A percentile compares a stretch with the other conserved stretches of the same genome.
These are phyloP conservation scores for Fusarium duplospermum DNA, from an alignment of 2,329 filamentous ascomycete genomes.

Conservation along the genomic window DNA sequence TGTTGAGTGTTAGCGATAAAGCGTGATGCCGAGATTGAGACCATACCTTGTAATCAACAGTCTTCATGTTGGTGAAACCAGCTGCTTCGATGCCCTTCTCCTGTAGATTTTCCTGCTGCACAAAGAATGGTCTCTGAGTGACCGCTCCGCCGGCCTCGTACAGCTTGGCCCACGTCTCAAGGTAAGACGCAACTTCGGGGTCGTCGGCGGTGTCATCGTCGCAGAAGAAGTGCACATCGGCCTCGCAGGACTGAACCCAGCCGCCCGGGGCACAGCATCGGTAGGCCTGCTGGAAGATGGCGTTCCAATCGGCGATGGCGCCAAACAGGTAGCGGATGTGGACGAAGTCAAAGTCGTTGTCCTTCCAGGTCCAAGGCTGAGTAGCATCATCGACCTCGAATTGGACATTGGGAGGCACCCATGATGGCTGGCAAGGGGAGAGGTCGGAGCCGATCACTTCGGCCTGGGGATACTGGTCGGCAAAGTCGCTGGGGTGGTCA, in stretches of 20 bases:
- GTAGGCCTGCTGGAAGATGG: constrained; percentile 31
- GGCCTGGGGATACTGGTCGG: constrained; percentile 26
- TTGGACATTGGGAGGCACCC: constrained; percentile 37
- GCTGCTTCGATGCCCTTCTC: constrained; percentile 31
- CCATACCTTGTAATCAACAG: constrained; percentile 33
- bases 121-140: constrained; percentile 26
- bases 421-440: constrained; percentile 36
- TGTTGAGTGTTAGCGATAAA: constrained; percentile 6
- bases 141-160: constrained; percentile 17
- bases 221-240: constrained; percentile 31
- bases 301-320: constrained; percentile 30
- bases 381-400: constrained; percentile 39
- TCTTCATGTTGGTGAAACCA: constrained; percentile 32
- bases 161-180: constrained; percentile 23
- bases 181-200: constrained; percentile 15
- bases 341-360: constrained; percentile 35
- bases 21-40: not conserved
- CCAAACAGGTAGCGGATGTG: constrained; percentile 40
- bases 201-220: constrained; percentile 35
- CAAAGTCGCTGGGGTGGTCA: constrained; percentile 29
- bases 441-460: constrained; percentile 38
- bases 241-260: constrained; percentile 36
- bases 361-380: constrained; percentile 34
- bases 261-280: constrained; percentile 35
- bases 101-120: constrained; percentile 25